Evolutionary conservation across 176 grass and related monocot genomes (phyloP), one percentile per base, ranked within the genome.

Genomic region (Secale cereale): DNA sequence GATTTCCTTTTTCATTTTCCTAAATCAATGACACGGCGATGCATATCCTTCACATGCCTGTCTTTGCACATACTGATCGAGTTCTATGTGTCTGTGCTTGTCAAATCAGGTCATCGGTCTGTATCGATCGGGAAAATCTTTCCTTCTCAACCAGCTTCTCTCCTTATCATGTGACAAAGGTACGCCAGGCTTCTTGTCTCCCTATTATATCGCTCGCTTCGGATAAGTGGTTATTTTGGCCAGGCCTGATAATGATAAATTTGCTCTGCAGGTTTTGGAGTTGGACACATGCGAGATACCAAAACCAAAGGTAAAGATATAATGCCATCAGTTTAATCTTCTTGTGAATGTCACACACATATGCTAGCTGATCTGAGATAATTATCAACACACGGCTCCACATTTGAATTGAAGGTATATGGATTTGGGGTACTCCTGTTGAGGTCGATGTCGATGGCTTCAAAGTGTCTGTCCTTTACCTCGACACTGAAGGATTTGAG

Each of bases 401-500:
- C 36, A 0, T 36, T 35, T 35, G 33, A 39, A 39, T 76, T 88
- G 33, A 26, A 98, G 97, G 93, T 76, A 96, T 98, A 76, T 94
- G 93, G 91, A 82, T 98, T 65, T 98, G 97, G 97, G 97, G 97
- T 32, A 86, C 86, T 41, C 93, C 93, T 17, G 43, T 94, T 8
- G 91, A 98, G 69, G n/a, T 95, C 9, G 85, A 91, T 82, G 60
- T 95, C 33, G 83, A 95, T 90, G 93, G 89, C 31, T 81, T 79
- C 86, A 94, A 94, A 78, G 87, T 95, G 22, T 98, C 93, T n/a
- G 88, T 98, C 41, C 50, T 98, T 65, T 95, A 92, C 67, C 70
- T 98, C 17, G 97, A 98, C 76, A 98, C 97, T 81, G 91, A 96
- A 87, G 97, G 97, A 79, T 98, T 98, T 69, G 93, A 98, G 86